Evolutionary conservation across 768 basidiomycete species (phyloP).

Genomic region (Pleurotus tuoliensis): DNA sequence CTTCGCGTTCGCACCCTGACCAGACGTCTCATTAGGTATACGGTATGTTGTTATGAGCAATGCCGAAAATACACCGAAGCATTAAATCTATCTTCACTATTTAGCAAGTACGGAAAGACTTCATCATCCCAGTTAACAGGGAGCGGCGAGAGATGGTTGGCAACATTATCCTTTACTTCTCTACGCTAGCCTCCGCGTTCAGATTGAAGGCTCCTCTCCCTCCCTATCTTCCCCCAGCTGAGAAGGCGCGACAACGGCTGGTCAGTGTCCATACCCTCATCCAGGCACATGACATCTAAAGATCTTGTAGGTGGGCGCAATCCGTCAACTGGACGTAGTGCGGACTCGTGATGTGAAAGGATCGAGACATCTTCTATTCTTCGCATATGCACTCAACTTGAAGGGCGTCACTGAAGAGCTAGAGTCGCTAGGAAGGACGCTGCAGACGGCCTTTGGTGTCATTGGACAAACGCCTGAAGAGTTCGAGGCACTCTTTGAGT

Average conservation of each 20-base stretch:
- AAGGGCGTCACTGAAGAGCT: constrained; percentile 82
- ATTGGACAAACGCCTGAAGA: constrained; percentile 79
- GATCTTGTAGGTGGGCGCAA: constrained; percentile 64
- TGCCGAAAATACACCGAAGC: too few relatives aligned
- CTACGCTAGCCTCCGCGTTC: constrained; percentile 75
- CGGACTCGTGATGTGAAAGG: constrained; percentile 75
- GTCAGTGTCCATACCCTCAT: constrained; percentile 33
- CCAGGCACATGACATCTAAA: background rate
- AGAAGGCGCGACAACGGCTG: constrained; percentile 74
- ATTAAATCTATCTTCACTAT: background rate
- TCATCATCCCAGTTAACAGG: constrained; percentile 85
- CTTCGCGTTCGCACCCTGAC: too few relatives aligned
- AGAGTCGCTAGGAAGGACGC: constrained; percentile 70
- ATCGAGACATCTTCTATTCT: constrained; percentile 85
- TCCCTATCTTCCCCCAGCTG: constrained; percentile 92
- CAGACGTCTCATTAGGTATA: constrained; percentile 49
- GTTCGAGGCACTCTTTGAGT: constrained; percentile 74
- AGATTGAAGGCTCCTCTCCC: constrained; percentile 89
- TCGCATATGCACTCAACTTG: constrained; percentile 93
- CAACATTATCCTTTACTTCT: constrained; percentile 89
- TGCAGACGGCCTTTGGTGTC: constrained; percentile 91
- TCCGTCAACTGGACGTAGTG: constrained; percentile 85
- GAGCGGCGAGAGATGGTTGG: constrained; percentile 94
- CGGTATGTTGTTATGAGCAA: constrained; percentile 38
- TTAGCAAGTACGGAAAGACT: constrained; percentile 79